Conservation (phyloP, 2,329 filamentous ascomycete species). For the Helminthosporium solani region DNA sequence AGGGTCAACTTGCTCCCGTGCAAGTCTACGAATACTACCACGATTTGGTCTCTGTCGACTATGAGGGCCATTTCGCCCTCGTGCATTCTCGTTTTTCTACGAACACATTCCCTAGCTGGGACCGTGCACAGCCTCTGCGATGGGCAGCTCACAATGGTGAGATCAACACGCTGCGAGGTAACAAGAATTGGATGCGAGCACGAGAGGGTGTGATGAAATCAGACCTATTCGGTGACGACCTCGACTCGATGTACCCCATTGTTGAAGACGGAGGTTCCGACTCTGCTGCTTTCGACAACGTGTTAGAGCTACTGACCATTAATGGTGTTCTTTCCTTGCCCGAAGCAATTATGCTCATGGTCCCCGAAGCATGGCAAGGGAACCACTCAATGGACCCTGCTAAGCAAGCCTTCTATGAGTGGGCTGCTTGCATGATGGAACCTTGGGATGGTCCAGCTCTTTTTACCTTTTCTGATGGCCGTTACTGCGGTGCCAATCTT, state of each 20-base stretch:
- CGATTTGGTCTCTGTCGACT: slow-evolving; percentile 94
- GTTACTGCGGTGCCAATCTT: slow-evolving; percentile 94
- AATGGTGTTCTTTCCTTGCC: slow-evolving; percentile 94
- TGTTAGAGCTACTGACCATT: slow-evolving; percentile 88
- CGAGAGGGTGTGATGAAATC: slow-evolving; percentile 94
- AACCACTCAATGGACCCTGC: slow-evolving; percentile 89
- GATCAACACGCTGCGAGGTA: slow-evolving; percentile 94
- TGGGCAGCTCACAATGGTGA: slow-evolving; percentile 99
- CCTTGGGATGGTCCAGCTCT: slow-evolving; percentile 96
- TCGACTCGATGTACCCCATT: slow-evolving; percentile 87
- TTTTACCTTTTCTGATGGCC: slow-evolving; percentile 94
- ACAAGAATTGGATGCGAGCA: slow-evolving; percentile 99
- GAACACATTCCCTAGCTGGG: slow-evolving; percentile 98
- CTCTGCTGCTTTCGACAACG: slow-evolving; percentile 96
- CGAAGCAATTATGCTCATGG: slow-evolving; percentile 98
- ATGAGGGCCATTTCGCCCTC: slow-evolving; percentile 93
- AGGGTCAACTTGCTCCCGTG: slow-evolving; percentile 89
- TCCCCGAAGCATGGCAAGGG: slow-evolving; percentile 96
- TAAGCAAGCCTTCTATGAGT: slow-evolving; percentile 97
- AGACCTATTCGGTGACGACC: slow-evolving; percentile 85
- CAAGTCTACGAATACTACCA: slow-evolving; percentile 99
- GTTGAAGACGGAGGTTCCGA: slow-evolving; percentile 96
- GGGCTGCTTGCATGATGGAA: slow-evolving; percentile 98
- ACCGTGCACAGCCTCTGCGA: slow-evolving; percentile 90
- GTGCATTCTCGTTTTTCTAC: slow-evolving; percentile 98